phyloP scores from a whole-genome alignment of 1,284 basidiomycete genomes.

The Caloboletus firmus region DNA sequence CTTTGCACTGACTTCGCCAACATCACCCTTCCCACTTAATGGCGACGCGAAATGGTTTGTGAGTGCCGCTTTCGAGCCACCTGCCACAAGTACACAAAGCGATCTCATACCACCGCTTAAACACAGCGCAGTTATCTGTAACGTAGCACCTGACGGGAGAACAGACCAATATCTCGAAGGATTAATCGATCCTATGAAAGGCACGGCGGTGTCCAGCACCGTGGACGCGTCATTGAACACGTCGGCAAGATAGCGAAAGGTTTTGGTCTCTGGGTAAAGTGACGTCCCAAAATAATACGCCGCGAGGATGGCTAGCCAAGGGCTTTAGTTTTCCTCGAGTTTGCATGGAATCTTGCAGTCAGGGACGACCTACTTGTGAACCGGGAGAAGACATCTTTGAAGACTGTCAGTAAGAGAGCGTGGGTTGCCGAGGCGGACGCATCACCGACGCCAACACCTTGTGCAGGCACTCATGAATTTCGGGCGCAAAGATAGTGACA shows the following conservation, averaged over 20 bases:
- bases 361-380: slow-evolving; percentile 51
- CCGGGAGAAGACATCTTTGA: slow-evolving; percentile 63
- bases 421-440: slow-evolving; percentile 63
- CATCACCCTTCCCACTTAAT: slow-evolving; percentile 49
- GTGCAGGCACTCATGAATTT: not conserved
- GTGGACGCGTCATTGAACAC: slow-evolving; percentile 61
- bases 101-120: slow-evolving; percentile 56
- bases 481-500: not conserved
- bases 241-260: slow-evolving; percentile 69
- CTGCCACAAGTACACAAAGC: slow-evolving; percentile 59
- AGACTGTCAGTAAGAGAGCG: slow-evolving; percentile 59
- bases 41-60: slow-evolving; percentile 63
- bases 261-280: slow-evolving; percentile 67
- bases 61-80: slow-evolving; percentile 68
- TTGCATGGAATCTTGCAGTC: not conserved
- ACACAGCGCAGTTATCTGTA: slow-evolving; percentile 53
- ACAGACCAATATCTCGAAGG: slow-evolving; percentile 17
- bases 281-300: slow-evolving; percentile 64
- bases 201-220: slow-evolving; percentile 59
- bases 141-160: slow-evolving; percentile 32
- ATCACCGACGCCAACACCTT: slow-evolving; percentile 68
- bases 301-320: slow-evolving; percentile 52
- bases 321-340: not conserved
- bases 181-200: slow-evolving; percentile 45
- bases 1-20: slow-evolving; percentile 70